These are phyloP conservation scores for Diaporthe capsici DNA, from an alignment of 2,329 filamentous ascomycete genomes.

Conservation along the genomic window DNA sequence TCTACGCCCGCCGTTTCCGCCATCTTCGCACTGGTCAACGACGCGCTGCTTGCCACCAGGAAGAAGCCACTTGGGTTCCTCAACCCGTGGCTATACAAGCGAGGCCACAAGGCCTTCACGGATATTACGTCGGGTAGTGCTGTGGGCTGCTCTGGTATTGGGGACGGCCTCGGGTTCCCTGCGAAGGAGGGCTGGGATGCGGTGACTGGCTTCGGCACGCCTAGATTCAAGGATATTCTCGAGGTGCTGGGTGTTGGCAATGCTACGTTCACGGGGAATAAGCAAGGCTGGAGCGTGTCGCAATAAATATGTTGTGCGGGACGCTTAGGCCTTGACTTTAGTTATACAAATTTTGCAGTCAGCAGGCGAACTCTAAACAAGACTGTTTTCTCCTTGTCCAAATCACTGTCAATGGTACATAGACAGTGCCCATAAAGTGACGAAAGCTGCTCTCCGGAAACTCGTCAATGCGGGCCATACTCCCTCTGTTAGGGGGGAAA, in stretches of 20 bases:
- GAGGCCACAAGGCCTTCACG: slow-evolving; percentile 58
- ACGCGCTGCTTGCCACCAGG: slow-evolving; percentile 62
- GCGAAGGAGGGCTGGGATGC: slow-evolving; percentile 62
- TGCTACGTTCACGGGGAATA: slow-evolving; percentile 21
- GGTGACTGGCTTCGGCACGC: slow-evolving; percentile 65
- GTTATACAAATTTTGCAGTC: neutral
- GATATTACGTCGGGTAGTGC: slow-evolving; percentile 50
- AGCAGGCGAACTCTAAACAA: neutral
- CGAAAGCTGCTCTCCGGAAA: neutral
- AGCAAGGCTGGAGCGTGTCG: slow-evolving; percentile 32
- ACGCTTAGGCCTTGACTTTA: too few relatives aligned
- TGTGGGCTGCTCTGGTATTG: slow-evolving; percentile 55
- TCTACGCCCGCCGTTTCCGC: slow-evolving; percentile 68
- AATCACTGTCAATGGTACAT: neutral
- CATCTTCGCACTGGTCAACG: slow-evolving; percentile 69
- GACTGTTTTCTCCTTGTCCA: neutral
- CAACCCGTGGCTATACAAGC: slow-evolving; percentile 63
- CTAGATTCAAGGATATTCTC: slow-evolving; percentile 46
- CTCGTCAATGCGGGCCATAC: too few relatives aligned
- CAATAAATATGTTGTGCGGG: neutral
- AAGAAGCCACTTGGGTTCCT: slow-evolving; percentile 67
- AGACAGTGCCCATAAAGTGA: neutral
- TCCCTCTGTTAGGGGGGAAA: neutral
- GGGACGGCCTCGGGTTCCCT: slow-evolving; percentile 43
- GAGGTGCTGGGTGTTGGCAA: slow-evolving; percentile 27